These are phyloP conservation scores for Nicotiana tabacum DNA, from an alignment of 257 asterid species.

Conservation along the genomic window DNA sequence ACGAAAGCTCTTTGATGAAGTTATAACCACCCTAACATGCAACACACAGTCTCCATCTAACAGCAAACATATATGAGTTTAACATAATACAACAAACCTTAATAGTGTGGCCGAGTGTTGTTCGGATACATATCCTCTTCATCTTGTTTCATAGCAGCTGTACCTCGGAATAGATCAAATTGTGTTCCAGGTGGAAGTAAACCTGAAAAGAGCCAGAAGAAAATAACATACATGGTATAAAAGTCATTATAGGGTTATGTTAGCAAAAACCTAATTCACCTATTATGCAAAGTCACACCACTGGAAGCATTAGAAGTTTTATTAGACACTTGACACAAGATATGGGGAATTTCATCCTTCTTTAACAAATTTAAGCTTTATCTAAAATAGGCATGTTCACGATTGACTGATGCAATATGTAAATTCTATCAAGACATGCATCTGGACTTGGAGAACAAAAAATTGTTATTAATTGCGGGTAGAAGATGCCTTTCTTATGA, in stretches of 20 bases:
- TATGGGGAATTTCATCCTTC: not conserved
- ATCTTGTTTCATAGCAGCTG: conserved; percentile 99
- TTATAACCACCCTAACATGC: not conserved
- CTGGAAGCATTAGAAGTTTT: not conserved
- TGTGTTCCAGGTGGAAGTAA: conserved; percentile 99
- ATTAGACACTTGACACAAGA: not conserved
- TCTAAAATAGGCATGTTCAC: not conserved
- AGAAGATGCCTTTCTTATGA: not conserved
- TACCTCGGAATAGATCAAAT: conserved; percentile 90
- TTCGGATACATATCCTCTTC: conserved; percentile 88
- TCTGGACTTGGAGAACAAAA: not conserved
- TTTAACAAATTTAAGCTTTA: not conserved
- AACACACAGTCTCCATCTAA: conserved; percentile 8
- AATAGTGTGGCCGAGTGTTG: conserved; percentile 82
- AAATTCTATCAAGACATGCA: not conserved
- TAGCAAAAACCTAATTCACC: not conserved
- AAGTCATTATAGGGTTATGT: not conserved
- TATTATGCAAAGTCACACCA: not conserved
- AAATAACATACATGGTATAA: not conserved
- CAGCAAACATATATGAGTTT: not conserved
- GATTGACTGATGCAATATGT: not conserved
- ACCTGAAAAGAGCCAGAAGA: conserved; percentile 39
- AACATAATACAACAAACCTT: conserved; percentile 41
- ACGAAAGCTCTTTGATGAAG: not conserved
- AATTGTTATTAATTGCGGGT: not conserved